Percentiles rank a stretch among this genome's conserved stretches.
Conservation (phyloP, 306 rosid species). For the Trifolium repens region DNA sequence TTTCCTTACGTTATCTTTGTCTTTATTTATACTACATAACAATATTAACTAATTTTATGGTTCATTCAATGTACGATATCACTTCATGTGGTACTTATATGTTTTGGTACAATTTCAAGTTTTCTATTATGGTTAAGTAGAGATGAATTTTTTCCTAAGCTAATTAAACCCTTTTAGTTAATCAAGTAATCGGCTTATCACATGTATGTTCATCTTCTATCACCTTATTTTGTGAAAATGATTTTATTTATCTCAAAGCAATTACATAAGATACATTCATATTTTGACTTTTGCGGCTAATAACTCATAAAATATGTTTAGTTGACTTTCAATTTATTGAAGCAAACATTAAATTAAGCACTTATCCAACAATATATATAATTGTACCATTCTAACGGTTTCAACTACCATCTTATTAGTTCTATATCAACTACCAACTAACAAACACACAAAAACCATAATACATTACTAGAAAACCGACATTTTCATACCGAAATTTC, state of each 20-base stretch:
- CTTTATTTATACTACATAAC: conserved; percentile 5
- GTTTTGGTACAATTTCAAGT: conserved; percentile 24
- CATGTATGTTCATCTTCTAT: conserved; percentile 12
- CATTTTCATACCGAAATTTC: neutral
- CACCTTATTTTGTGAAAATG: neutral
- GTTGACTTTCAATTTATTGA: conserved; percentile 10
- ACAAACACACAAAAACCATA: neutral
- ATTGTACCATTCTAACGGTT: conserved; percentile 11
- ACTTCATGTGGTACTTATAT: neutral
- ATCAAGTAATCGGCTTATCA: conserved; percentile 26
- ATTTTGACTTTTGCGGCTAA: conserved; percentile 14
- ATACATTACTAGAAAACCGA: neutral
- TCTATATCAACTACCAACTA: neutral
- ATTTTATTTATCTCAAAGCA: neutral
- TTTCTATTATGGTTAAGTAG: neutral
- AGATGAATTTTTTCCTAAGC: conserved; percentile 9
- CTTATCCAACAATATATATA: conserved; percentile 13
- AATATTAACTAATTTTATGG: neutral
- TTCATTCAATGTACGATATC: conserved; percentile 5
- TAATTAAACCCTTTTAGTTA: conserved; percentile 12
- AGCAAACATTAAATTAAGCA: conserved; percentile 32
- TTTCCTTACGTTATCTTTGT: neutral
- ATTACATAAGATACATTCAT: conserved; percentile 36
- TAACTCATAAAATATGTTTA: neutral
- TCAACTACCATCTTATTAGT: neutral